Evolutionary conservation across 2,329 filamentous ascomycete genomes (phyloP).

Genomic region (Myrmaecium sp.): DNA sequence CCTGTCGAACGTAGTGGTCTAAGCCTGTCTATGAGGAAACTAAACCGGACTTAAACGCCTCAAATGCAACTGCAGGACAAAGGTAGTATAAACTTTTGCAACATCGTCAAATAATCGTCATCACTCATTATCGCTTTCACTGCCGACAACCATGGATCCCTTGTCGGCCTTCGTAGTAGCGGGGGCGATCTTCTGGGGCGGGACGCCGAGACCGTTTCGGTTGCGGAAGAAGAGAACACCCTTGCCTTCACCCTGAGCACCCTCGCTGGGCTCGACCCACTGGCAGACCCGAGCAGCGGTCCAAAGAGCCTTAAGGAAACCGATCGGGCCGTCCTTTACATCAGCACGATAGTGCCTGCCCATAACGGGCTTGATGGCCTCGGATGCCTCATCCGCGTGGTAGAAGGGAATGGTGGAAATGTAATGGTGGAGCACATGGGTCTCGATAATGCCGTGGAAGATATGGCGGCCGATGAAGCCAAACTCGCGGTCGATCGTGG

Average conservation of each 20-base stretch:
- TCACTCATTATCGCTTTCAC: slow-evolving; percentile 5
- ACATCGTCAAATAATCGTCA: too few relatives aligned
- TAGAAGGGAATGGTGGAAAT: slow-evolving; percentile 94
- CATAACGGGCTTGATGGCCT: slow-evolving; percentile 91
- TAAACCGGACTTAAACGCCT: too few relatives aligned
- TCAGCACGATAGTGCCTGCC: slow-evolving; percentile 86
- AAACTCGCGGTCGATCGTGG: slow-evolving; percentile 93
- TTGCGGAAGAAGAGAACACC: slow-evolving; percentile 92
- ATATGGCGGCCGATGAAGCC: slow-evolving; percentile 85
- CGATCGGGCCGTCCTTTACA: slow-evolving; percentile 54
- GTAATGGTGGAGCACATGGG: slow-evolving; percentile 96
- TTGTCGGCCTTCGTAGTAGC: slow-evolving; percentile 6
- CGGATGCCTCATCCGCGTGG: slow-evolving; percentile 82
- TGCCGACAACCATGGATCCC: slow-evolving; percentile 4
- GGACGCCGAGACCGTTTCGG: slow-evolving; percentile 64
- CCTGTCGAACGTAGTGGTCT: too few relatives aligned
- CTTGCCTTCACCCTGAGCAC: slow-evolving; percentile 62
- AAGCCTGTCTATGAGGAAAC: too few relatives aligned
- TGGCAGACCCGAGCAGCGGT: slow-evolving; percentile 74
- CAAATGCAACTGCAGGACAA: too few relatives aligned
- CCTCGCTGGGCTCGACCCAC: slow-evolving; percentile 88
- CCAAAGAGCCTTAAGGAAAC: slow-evolving; percentile 76
- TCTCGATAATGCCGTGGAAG: slow-evolving; percentile 93
- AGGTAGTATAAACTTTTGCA: too few relatives aligned
- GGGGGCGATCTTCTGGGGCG: slow-evolving; percentile 29